Base-by-base conservation (phyloP, 192 early-diverging fungal species). In the Paraglomus occultum region DNA sequence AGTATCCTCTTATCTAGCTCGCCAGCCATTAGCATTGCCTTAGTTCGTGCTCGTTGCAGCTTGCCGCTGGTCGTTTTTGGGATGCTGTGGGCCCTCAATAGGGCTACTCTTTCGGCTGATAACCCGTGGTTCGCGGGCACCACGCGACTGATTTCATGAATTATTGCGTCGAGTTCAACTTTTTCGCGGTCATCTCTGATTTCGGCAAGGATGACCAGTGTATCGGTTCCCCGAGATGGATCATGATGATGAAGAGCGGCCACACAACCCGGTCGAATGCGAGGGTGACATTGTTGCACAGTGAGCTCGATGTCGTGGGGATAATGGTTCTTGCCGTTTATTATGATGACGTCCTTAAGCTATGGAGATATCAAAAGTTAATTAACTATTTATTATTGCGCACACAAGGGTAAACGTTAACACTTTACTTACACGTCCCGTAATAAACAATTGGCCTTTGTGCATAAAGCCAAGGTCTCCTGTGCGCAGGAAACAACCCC, bases 261-360 rank as follows among this genome's bases (percentile, higher is more conserved):
- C 11, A 67, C 22, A 53, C 64, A 67, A 43, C 64, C 64, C 15
- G 64, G 51, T 67, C 48, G 10, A 8, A 67, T 67, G 6, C 4
- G 49, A 40, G 50, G 22, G 53, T 67, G 64, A 43, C 39, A 67
- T 51, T 53, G 38, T 40, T 67, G 64, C 1, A 67, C 39, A 40
- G 64, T 42, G 6, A 67, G 7, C 46, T 67, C 64, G 8, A 67
- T 67, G 9, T 67, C 64, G 12, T 67, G 64, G 10, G 64, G 64
- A 43, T 67, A 67, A 52, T 67, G 64, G 31, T 67, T 67, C 6
- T 67, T 67, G 0, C 64, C 64, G 18, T 67, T 67, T 11, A 67
- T 67, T 8, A 67, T 67, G 4, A 67, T 67, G 1, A 67, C 64
- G 51, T 67, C 64, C 1, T 67, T 67, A 20, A 52, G 44, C 62